These are phyloP conservation scores for Tetradesmus obliquus DNA, from an alignment of 139 green algal genomes.

Conservation along the genomic window DNA sequence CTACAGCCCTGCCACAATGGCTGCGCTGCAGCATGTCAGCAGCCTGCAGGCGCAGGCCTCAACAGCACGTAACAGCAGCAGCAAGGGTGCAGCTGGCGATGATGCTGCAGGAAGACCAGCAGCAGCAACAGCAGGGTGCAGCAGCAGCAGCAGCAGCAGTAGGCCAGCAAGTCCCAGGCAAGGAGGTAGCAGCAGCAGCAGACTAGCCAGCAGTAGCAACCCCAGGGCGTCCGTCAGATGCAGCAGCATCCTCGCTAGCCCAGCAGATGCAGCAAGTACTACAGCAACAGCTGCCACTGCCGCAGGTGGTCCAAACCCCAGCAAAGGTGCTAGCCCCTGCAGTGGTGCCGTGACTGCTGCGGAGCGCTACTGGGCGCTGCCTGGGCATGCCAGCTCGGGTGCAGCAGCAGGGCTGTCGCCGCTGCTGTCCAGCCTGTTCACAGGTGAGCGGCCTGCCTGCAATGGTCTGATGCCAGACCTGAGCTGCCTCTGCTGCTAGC, in stretches of 20 bases:
- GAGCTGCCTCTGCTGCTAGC: no score
- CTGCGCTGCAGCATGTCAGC: neutral
- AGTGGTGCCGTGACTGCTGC: constrained; percentile 12
- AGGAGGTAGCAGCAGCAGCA: neutral
- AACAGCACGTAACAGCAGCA: neutral
- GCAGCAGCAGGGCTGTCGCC: neutral
- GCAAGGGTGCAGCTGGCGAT: neutral
- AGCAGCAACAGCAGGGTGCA: neutral
- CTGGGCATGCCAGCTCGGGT: neutral
- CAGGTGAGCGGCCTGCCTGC: neutral
- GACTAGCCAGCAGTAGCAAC: neutral
- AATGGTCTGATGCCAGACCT: neutral
- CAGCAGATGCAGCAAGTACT: neutral
- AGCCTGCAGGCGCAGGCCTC: neutral
- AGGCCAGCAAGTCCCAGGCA: neutral
- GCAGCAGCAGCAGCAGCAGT: neutral
- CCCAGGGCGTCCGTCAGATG: neutral
- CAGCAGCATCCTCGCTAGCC: neutral
- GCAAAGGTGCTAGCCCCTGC: neutral
- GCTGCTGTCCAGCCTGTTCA: constrained; percentile 5
- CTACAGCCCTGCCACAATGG: neutral
- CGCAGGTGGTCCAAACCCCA: neutral
- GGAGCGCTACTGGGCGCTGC: neutral
- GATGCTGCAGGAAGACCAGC: neutral
- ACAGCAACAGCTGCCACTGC: neutral